A percentile compares a stretch with the other conserved stretches of the same genome.
phyloP scores from a whole-genome alignment of 1,284 basidiomycete species.

The Fomitiporia mediterranea region DNA sequence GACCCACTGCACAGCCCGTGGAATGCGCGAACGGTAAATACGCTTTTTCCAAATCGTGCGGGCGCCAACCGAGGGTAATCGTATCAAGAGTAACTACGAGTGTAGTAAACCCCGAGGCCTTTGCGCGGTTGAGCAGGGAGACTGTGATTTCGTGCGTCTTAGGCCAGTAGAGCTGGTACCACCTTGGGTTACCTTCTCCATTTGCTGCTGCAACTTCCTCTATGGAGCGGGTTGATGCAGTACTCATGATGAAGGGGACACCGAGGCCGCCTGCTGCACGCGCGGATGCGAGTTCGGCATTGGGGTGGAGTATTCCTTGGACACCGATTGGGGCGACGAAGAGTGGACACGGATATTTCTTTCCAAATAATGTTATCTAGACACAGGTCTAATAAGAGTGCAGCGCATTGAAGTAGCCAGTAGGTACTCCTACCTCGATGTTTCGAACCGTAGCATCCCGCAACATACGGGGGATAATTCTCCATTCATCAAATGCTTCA shows the following conservation, averaged over 20 bases:
- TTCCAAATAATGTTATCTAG: slow-evolving; percentile 69
- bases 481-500: slow-evolving; percentile 52
- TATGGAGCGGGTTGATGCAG: slow-evolving; percentile 63
- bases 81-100: slow-evolving; percentile 71
- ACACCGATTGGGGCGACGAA: slow-evolving; percentile 73
- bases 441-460: slow-evolving; percentile 59
- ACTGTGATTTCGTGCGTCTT: slow-evolving; percentile 54
- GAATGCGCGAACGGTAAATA: slow-evolving; percentile 64
- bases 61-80: slow-evolving; percentile 63
- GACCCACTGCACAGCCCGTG: slow-evolving; percentile 52
- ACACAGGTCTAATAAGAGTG: neutral
- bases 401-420: too few relatives aligned
- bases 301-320: slow-evolving; percentile 62
- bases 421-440: slow-evolving; percentile 44
- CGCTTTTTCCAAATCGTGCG: slow-evolving; percentile 53
- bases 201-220: slow-evolving; percentile 70
- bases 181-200: slow-evolving; percentile 52
- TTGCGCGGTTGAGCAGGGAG: slow-evolving; percentile 61
- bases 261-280: slow-evolving; percentile 58
- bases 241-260: slow-evolving; percentile 69
- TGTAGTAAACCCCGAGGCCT: slow-evolving; percentile 57
- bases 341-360: slow-evolving; percentile 58
- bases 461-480: slow-evolving; percentile 73
- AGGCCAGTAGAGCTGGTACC: slow-evolving; percentile 84
- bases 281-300: slow-evolving; percentile 67